Evolutionary conservation across 1,284 basidiomycete genomes (phyloP).

Genomic region (Salmacisia buchloeana): DNA sequence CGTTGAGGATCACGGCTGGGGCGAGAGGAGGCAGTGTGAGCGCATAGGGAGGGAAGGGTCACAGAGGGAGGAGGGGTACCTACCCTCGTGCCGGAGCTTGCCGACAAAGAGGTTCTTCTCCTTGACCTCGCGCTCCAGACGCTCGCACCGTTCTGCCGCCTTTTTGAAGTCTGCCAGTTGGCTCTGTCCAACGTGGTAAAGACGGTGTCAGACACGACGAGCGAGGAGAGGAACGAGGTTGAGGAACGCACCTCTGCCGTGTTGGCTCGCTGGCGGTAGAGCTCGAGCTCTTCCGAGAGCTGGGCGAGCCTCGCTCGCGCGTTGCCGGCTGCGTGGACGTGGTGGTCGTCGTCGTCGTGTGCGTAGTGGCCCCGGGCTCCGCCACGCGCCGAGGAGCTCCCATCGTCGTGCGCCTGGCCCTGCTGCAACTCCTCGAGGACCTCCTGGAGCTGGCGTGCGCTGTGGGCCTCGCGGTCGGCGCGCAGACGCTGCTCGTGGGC

Average conservation of each 20-base stretch:
- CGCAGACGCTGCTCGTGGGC: conserved; percentile 57
- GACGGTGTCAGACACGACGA: neutral
- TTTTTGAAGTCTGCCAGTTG: conserved; percentile 66
- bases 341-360: conserved; percentile 57
- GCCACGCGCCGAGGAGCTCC: neutral
- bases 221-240: neutral
- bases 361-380: neutral
- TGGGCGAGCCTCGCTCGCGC: conserved; percentile 69
- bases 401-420: conserved; percentile 55
- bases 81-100: conserved; percentile 90
- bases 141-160: conserved; percentile 63
- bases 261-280: conserved; percentile 77
- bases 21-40: neutral
- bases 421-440: conserved; percentile 92
- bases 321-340: conserved; percentile 70
- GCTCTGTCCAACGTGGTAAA: conserved; percentile 8
- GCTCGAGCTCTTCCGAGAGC: conserved; percentile 68
- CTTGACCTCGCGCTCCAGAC: conserved; percentile 81
- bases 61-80: conserved; percentile 24
- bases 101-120: conserved; percentile 87
- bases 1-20: conserved; percentile 65
- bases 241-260: conserved; percentile 69
- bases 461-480: conserved; percentile 67
- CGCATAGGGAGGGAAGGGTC: neutral
- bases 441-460: conserved; percentile 75